phyloP scores from a whole-genome alignment of 2,329 filamentous ascomycete genomes.

The Cladosporium oxysporum region DNA sequence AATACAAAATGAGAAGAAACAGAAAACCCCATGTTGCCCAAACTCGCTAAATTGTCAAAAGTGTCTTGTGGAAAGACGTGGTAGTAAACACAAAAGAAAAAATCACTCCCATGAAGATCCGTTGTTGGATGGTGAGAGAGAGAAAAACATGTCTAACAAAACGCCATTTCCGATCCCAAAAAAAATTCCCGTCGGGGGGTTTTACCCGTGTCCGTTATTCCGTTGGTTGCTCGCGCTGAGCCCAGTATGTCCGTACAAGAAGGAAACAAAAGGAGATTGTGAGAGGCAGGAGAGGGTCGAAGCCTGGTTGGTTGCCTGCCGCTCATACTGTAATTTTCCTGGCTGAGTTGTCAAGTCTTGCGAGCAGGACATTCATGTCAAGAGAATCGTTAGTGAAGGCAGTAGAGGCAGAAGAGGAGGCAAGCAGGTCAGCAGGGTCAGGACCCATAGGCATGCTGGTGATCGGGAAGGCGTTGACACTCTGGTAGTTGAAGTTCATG shows the following conservation, averaged over 20 bases:
- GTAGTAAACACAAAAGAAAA: neutral
- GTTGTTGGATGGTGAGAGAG: neutral
- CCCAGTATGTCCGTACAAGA: neutral
- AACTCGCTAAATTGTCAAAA: neutral
- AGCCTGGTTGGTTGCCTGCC: neutral
- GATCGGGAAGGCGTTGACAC: constrained; percentile 39
- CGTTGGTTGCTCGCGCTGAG: constrained; percentile 13
- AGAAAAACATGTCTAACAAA: neutral
- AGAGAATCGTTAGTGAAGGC: constrained; percentile 22
- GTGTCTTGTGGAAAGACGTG: neutral
- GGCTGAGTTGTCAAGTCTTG: constrained; percentile 35
- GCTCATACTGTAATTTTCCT: constrained; percentile 18
- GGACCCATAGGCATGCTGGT: constrained; percentile 31
- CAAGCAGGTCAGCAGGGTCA: constrained; percentile 31
- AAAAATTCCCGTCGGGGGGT: neutral
- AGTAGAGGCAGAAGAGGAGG: constrained; percentile 22
- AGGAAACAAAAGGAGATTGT: neutral
- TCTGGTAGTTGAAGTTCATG: constrained; percentile 40
- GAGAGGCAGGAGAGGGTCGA: neutral
- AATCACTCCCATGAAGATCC: neutral
- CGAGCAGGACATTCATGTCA: constrained; percentile 31
- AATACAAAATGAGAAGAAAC: neutral
- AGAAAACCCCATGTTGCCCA: neutral
- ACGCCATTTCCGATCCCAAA: neutral
- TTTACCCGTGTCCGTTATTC: constrained; percentile 6